These are phyloP conservation scores for Pichia exigua DNA, from an alignment of 805 yeast genomes.

Conservation along the genomic window DNA sequence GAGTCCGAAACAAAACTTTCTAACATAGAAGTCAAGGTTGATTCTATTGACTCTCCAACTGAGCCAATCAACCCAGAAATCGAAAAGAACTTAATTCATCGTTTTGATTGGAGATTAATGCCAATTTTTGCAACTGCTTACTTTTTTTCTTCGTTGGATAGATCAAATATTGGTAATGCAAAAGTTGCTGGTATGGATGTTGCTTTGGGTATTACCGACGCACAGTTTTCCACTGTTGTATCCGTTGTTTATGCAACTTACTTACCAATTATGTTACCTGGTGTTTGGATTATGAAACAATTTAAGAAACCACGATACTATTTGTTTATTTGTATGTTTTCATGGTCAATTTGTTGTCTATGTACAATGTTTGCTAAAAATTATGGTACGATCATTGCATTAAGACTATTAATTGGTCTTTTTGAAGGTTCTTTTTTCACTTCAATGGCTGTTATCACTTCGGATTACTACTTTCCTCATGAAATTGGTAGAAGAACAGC, in stretches of 20 bases:
- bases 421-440: constrained; percentile 5
- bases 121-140: constrained; percentile 6
- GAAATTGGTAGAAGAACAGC: constrained; percentile 5
- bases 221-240: constrained; percentile 1
- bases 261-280: constrained; percentile 4
- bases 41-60: not conserved
- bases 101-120: constrained; percentile 5
- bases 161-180: constrained; percentile 8
- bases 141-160: constrained; percentile 4
- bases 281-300: constrained; percentile 6
- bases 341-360: constrained; percentile 2
- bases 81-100: constrained; percentile 1
- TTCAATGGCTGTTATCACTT: constrained; percentile 3
- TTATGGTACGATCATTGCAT: not conserved
- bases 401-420: constrained; percentile 1
- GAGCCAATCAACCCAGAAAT: not conserved
- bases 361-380: constrained; percentile 4
- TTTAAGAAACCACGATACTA: constrained; percentile 1
- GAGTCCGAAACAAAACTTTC: not conserved
- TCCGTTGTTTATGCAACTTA: constrained; percentile 5
- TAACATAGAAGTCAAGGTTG: not conserved
- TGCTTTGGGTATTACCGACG: constrained; percentile 1
- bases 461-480: constrained; percentile 4
- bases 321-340: not conserved
- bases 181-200: constrained; percentile 3